These are phyloP conservation scores for Poa pratensis DNA, from an alignment of 176 grass and related monocot genomes.

Conservation along the genomic window DNA sequence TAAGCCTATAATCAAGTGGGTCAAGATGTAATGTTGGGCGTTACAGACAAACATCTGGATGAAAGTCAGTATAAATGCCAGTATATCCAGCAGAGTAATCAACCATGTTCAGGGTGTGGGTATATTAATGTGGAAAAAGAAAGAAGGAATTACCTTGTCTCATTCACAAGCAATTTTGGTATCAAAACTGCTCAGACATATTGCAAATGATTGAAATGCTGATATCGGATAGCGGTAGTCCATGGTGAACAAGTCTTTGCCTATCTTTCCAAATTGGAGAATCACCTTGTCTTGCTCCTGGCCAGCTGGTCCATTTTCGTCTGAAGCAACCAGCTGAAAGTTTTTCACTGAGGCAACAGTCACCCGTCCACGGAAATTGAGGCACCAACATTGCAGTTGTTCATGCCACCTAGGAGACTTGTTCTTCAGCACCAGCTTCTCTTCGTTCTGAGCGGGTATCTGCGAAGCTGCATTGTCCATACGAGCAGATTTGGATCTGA, in stretches of 20 bases:
- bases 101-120: background rate
- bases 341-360: slow-evolving; percentile 99
- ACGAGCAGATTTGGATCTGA: slow-evolving; percentile 84
- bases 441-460: slow-evolving; percentile 52
- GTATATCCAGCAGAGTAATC: background rate
- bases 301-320: slow-evolving; percentile 48
- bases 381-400: slow-evolving; percentile 98
- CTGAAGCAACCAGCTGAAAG: slow-evolving; percentile 93
- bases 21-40: background rate
- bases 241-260: slow-evolving; percentile 98
- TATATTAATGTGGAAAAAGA: slow-evolving; percentile 13
- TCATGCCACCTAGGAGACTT: slow-evolving; percentile 98
- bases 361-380: slow-evolving; percentile 93
- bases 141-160: slow-evolving; percentile 46
- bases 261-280: slow-evolving; percentile 96
- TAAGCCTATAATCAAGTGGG: background rate
- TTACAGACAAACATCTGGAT: background rate
- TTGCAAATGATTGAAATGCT: slow-evolving; percentile 91
- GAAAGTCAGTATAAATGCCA: background rate
- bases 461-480: slow-evolving; percentile 49
- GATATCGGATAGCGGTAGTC: slow-evolving; percentile 93
- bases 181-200: slow-evolving; percentile 97
- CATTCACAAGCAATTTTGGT: slow-evolving; percentile 99
- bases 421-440: slow-evolving; percentile 77
- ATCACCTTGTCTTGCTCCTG: slow-evolving; percentile 85